These are phyloP conservation scores for Aureobasidium sp. DNA, from an alignment of 2,329 filamentous ascomycete species.

Conservation along the genomic window DNA sequence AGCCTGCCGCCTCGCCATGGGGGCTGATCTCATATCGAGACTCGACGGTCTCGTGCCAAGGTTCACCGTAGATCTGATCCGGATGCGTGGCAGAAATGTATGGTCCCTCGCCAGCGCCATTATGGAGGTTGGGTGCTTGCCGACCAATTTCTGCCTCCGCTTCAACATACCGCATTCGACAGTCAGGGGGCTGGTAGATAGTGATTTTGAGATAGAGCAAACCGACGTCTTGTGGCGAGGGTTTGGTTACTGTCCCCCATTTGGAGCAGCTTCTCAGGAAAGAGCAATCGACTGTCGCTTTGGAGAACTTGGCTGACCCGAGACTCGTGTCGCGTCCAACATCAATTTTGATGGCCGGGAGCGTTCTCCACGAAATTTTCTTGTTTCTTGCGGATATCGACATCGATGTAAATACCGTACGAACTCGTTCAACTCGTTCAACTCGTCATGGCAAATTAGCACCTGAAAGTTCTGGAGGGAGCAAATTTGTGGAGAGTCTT, in stretches of 20 bases:
- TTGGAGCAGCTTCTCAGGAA: background rate
- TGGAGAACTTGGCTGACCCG: background rate
- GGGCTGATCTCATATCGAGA: background rate
- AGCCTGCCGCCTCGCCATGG: background rate
- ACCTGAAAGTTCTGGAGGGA: too few species aligned
- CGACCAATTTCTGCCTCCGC: background rate
- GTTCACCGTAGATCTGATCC: background rate
- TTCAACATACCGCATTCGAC: background rate
- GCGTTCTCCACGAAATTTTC: background rate
- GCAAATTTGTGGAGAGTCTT: too few species aligned
- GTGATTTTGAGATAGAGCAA: background rate
- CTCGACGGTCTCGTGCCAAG: background rate
- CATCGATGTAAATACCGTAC: background rate
- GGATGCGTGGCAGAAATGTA: background rate
- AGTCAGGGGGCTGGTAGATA: background rate
- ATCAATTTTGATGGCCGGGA: background rate
- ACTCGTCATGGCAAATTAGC: too few species aligned
- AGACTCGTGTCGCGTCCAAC: background rate
- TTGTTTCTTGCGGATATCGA: background rate
- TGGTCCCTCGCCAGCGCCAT: background rate
- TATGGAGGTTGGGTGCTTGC: background rate
- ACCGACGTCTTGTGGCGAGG: background rate
- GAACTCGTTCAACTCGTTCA: too few species aligned
- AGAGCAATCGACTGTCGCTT: background rate
- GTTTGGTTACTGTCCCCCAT: background rate